Conservation (phyloP, 148 eudicot species). For the Mesembryanthemum crystallinum region DNA sequence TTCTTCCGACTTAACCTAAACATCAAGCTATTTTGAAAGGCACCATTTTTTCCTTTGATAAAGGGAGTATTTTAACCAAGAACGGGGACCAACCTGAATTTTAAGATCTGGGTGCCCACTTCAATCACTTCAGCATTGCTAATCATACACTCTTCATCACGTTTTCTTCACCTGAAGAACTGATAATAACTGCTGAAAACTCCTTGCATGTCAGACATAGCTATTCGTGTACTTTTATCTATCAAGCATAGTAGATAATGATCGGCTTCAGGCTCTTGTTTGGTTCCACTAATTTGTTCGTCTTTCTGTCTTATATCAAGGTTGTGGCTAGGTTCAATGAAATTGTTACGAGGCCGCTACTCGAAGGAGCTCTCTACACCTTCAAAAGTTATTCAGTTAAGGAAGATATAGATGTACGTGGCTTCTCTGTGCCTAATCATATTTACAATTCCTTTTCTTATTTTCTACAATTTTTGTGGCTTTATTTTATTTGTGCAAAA, state of each 20-base stretch:
- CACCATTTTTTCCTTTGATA: no score
- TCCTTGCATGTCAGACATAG: no score
- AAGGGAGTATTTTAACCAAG: no score
- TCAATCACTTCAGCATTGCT: no score
- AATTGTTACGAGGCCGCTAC: slow-evolving; percentile 72
- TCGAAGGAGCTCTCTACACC: slow-evolving; percentile 94
- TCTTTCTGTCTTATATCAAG: slow-evolving; percentile 35
- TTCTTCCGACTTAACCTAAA: no score
- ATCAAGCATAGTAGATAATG: background rate
- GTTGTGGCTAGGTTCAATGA: slow-evolving; percentile 97
- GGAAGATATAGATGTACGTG: slow-evolving; percentile 86
- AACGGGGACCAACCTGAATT: no score
- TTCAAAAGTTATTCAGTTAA: slow-evolving; percentile 71
- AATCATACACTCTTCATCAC: no score
- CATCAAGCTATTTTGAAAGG: no score
- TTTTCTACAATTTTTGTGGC: background rate
- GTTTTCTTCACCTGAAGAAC: no score
- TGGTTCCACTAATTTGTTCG: slow-evolving; percentile 3
- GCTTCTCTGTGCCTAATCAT: slow-evolving; percentile 1
- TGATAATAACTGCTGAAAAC: no score
- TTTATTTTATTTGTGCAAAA: background rate
- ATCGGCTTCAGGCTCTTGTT: background rate
- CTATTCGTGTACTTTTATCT: no score
- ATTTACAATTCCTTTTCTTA: background rate
- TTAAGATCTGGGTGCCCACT: no score